Conservation (phyloP, 495 filamentous ascomycete genomes). For the Cairneyella variabilis region DNA sequence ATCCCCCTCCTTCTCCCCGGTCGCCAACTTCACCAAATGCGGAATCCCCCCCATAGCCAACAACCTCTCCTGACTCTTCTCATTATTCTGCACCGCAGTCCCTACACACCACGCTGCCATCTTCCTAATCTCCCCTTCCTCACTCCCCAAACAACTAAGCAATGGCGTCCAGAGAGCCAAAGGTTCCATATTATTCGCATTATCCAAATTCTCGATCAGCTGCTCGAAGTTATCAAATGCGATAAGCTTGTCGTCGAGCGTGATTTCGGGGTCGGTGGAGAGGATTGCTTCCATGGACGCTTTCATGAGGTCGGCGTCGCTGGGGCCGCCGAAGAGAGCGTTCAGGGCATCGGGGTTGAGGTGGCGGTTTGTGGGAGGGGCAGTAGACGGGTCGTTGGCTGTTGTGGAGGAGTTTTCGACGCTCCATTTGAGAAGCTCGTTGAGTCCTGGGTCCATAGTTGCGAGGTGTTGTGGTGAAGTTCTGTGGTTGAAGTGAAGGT, state of each 20-base stretch:
- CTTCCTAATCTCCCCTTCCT: conserved; percentile 65
- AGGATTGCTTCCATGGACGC: conserved; percentile 71
- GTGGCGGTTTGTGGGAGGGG: conserved; percentile 33
- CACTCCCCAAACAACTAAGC: conserved; percentile 58
- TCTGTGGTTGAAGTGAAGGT: conserved; percentile 13
- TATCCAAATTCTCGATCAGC: conserved; percentile 86
- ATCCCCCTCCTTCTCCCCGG: conserved; percentile 47
- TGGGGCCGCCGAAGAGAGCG: conserved; percentile 72
- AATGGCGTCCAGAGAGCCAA: conserved; percentile 80
- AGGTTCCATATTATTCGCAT: conserved; percentile 84
- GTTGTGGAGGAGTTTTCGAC: conserved; percentile 67
- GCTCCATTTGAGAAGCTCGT: conserved; percentile 87
- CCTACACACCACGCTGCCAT: conserved; percentile 91
- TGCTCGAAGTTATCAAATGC: conserved; percentile 98
- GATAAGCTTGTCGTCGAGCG: conserved; percentile 71
- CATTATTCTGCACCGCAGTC: conserved; percentile 95
- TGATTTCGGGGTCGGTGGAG: conserved; percentile 51
- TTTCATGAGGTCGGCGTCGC: conserved; percentile 87
- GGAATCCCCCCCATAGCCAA: conserved; percentile 67
- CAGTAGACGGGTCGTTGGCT: conserved; percentile 40
- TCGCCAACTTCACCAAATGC: conserved; percentile 60
- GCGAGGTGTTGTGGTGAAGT: conserved; percentile 1
- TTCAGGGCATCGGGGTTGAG: conserved; percentile 65
- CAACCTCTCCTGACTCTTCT: conserved; percentile 72
- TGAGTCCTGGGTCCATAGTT: conserved; percentile 38